A percentile compares a stretch with the other conserved stretches of the same genome.
Evolutionary conservation across 768 basidiomycete species (phyloP).

Genomic region (Kwoniella pini): DNA sequence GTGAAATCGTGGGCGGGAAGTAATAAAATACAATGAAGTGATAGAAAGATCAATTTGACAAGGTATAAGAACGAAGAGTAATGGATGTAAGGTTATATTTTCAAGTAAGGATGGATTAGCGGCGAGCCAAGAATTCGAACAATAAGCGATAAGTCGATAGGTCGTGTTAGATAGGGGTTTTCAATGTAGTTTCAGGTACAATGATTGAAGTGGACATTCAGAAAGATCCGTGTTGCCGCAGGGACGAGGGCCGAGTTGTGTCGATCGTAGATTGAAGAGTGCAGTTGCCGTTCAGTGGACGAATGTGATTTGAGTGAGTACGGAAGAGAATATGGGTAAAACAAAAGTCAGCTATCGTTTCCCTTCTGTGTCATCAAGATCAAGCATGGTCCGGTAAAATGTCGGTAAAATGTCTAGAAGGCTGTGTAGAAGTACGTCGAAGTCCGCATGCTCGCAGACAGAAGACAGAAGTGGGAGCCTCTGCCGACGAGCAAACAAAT

Average conservation of each 20-base stretch:
- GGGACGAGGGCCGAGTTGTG: neutral
- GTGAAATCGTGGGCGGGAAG: neutral
- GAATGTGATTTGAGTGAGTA: neutral
- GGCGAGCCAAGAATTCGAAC: conserved; percentile 2
- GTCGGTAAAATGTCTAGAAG: no score
- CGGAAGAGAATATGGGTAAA: neutral
- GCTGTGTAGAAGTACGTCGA: no score
- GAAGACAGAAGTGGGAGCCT: no score
- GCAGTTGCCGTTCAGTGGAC: neutral
- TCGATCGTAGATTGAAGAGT: neutral
- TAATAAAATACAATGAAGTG: conserved; percentile 1
- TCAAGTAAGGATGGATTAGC: neutral
- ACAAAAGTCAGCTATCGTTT: neutral
- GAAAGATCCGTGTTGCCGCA: neutral
- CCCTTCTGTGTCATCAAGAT: neutral
- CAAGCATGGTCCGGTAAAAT: no score
- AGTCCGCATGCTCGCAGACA: no score
- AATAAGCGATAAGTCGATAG: neutral
- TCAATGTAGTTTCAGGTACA: conserved; percentile 14
- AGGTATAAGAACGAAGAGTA: neutral
- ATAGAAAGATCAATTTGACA: no score
- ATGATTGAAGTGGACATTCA: neutral
- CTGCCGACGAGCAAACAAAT: no score
- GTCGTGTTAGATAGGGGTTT: conserved; percentile 1
- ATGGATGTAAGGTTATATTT: no score